Conservation (phyloP, 1,284 basidiomycete species). For the Sanghuangporus sanghuang region DNA sequence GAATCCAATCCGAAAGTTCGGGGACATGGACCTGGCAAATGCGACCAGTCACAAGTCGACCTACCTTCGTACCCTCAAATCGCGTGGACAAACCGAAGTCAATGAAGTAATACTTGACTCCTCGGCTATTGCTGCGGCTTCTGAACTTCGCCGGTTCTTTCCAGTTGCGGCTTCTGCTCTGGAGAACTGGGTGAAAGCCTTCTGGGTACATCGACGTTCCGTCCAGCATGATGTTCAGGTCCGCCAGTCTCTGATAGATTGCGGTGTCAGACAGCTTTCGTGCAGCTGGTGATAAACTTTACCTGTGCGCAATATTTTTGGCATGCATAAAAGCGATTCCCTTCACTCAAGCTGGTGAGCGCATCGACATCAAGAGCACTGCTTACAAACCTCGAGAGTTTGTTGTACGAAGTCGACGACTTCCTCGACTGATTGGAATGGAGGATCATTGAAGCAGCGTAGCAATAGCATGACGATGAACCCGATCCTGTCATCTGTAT, state of each 20-base stretch:
- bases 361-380: not conserved
- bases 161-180: not conserved
- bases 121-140: slow-evolving; percentile 9
- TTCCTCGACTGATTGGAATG: slow-evolving; percentile 3
- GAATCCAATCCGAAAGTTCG: not conserved
- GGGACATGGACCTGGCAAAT: not conserved
- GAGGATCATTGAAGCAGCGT: slow-evolving; percentile 5
- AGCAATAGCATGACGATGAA: slow-evolving; percentile 15
- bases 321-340: slow-evolving; percentile 5
- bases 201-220: slow-evolving; percentile 1
- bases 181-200: slow-evolving; percentile 12
- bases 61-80: slow-evolving; percentile 4
- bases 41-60: not conserved
- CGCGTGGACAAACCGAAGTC: slow-evolving; percentile 26
- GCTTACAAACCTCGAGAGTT: slow-evolving; percentile 2
- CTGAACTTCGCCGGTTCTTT: not conserved
- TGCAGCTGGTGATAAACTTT: not conserved
- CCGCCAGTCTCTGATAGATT: not conserved
- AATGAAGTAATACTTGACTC: slow-evolving; percentile 27
- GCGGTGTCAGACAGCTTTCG: not conserved
- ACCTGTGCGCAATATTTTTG: slow-evolving; percentile 2
- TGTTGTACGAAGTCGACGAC: slow-evolving; percentile 8
- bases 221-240: slow-evolving; percentile 9
- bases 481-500: not conserved
- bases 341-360: not conserved